Percentiles rank a stretch among this genome's conserved stretches.
Conservation (phyloP, 2,329 filamentous ascomycete species). For the Aspergillus ustus region DNA sequence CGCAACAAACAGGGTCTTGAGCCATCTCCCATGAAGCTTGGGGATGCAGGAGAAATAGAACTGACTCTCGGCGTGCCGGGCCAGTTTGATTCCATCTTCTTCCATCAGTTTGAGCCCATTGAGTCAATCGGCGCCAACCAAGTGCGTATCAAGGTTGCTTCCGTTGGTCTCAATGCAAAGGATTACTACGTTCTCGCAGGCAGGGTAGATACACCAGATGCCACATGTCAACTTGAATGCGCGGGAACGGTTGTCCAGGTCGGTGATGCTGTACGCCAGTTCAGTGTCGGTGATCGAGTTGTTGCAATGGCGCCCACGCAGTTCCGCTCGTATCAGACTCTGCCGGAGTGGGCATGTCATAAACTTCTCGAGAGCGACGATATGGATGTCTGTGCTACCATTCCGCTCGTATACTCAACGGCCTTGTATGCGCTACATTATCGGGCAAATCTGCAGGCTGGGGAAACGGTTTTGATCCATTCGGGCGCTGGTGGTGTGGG, state of each 20-base stretch:
- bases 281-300: slow-evolving; percentile 2
- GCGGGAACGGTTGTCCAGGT: slow-evolving; percentile 3
- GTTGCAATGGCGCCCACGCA: slow-evolving; percentile 8
- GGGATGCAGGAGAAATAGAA: neutral
- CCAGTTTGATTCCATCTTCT: slow-evolving; percentile 6
- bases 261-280: neutral
- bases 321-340: neutral
- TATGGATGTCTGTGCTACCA: neutral
- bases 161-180: slow-evolving; percentile 22
- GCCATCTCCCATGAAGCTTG: neutral
- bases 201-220: neutral
- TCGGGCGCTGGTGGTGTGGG: slow-evolving; percentile 33
- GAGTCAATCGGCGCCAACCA: neutral
- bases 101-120: neutral
- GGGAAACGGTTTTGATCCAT: slow-evolving; percentile 31
- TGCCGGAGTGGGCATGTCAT: neutral
- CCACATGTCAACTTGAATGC: slow-evolving; percentile 5
- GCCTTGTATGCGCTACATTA: slow-evolving; percentile 3
- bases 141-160: slow-evolving; percentile 17
- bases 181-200: slow-evolving; percentile 19
- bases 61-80: neutral
- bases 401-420: slow-evolving; percentile 4
- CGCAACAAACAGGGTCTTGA: neutral
- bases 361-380: neutral
- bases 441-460: neutral